Evolutionary conservation across 2,329 filamentous ascomycete species (phyloP), one percentile per base, ranked within the genome.

Genomic region (Aspergillus eucalypticola): DNA sequence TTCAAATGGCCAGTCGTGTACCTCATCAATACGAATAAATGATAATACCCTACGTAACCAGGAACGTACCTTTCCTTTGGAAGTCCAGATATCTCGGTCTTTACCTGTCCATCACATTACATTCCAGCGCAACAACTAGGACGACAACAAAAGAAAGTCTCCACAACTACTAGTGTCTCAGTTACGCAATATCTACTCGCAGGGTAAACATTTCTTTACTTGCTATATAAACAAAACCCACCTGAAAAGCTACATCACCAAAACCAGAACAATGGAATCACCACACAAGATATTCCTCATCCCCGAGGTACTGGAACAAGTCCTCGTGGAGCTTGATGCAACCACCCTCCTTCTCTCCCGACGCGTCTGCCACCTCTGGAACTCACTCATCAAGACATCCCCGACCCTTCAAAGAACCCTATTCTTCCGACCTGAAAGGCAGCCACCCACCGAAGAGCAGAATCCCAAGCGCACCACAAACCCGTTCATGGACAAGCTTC

Each of bases 401-500:
- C 6, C 29, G 6, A 13, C 25, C 27, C 19, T 27, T 17, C 50
- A 52, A 52, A 32, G 10, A 8, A 17, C 50, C 19, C 8, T 52
- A 21, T 52, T 52, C 27, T 52, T 67, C 70, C 32, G 32, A 4
- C 32, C 32, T 35, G 10, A 15, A 13, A 35, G 2, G 11, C 10
- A 35, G 5, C 0, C 11, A 35, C 11, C 32, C 5, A 35, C 32
- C 11, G 10, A 35, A 11, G 11, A 13, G 1, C 8, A 8, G 1
- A 42, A 19, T 5, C 41, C 1, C 5, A 13, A 15, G 11, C 32
- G 76, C 76, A 56, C 78, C 74, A 25, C 75, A 62, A 11, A 76
- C 65, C 0, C 77, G 75, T 67, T 79, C 77, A 60, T 78, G 17
- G 21, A 10, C 41, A 21, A 10, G 77, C 57, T 75, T 71, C 64